Percentiles rank a stretch among this genome's conserved stretches.
Conservation (phyloP, 495 filamentous ascomycete genomes). For the Xylaria castorea region DNA sequence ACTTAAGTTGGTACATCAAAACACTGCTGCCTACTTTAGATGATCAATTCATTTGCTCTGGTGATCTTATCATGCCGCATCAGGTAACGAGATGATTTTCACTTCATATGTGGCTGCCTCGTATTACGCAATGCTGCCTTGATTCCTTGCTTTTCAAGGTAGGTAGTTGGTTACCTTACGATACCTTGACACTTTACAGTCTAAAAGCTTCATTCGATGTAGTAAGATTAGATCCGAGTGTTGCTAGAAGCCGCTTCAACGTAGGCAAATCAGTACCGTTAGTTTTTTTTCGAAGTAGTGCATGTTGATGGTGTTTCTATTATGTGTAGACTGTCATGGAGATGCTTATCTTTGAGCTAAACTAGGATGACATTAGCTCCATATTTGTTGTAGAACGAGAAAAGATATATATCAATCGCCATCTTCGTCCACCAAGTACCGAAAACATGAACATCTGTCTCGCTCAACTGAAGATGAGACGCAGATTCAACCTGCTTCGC, state of each 20-base stretch:
- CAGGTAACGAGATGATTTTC: not conserved
- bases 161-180: not conserved
- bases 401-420: not conserved
- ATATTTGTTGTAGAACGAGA: not conserved
- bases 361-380: no score
- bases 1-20: not conserved
- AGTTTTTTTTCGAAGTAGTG: not conserved
- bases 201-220: not conserved
- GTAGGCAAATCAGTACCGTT: not conserved
- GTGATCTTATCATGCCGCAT: not conserved
- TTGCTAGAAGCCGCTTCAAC: not conserved
- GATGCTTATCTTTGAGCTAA: not conserved
- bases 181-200: not conserved
- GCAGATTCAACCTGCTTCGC: not conserved
- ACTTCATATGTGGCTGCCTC: not conserved
- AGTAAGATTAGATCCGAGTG: not conserved
- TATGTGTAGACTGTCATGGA: no score
- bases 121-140: not conserved
- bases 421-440: not conserved
- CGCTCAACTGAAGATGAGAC: no score
- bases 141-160: not conserved
- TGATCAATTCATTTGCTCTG: not conserved
- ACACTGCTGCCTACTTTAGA: not conserved
- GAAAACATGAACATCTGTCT: no score
- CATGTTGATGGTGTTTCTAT: no score